Conservation (phyloP, 257 asterid species). For the Nicotiana undulata region DNA sequence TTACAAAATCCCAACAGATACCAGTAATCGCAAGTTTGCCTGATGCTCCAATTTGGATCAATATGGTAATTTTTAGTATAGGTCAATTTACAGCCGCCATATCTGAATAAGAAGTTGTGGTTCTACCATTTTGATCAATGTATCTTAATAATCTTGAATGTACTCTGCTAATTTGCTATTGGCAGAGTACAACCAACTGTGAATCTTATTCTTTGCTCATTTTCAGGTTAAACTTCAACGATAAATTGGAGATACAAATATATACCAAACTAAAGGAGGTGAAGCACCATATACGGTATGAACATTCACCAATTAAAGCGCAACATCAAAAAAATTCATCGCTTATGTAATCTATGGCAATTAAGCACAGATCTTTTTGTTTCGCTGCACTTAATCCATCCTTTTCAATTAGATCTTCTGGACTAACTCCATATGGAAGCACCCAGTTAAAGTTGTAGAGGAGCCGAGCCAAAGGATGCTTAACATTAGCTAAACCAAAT, state of each 20-base stretch:
- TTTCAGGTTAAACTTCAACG: background rate
- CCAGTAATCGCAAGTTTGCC: too few species aligned
- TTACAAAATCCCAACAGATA: too few species aligned
- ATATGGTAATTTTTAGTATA: too few species aligned
- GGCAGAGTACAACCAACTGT: background rate
- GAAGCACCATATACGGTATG: background rate
- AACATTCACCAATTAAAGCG: background rate
- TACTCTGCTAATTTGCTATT: too few species aligned
- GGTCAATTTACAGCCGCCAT: too few species aligned
- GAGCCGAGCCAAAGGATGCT: background rate
- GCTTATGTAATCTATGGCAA: background rate
- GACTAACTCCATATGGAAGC: background rate
- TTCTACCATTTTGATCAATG: too few species aligned
- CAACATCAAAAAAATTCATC: background rate
- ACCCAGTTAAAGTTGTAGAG: background rate
- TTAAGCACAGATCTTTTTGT: background rate
- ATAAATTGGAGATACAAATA: background rate
- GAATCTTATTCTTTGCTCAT: background rate
- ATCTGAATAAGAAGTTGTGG: too few species aligned
- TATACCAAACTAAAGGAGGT: too few species aligned
- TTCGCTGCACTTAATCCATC: background rate
- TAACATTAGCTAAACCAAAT: background rate
- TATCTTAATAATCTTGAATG: too few species aligned
- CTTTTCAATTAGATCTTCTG: background rate
- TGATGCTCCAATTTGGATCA: too few species aligned